Evolutionary conservation across 2,329 filamentous ascomycete genomes (phyloP).

Genomic region (Pleoardoris graminearum): DNA sequence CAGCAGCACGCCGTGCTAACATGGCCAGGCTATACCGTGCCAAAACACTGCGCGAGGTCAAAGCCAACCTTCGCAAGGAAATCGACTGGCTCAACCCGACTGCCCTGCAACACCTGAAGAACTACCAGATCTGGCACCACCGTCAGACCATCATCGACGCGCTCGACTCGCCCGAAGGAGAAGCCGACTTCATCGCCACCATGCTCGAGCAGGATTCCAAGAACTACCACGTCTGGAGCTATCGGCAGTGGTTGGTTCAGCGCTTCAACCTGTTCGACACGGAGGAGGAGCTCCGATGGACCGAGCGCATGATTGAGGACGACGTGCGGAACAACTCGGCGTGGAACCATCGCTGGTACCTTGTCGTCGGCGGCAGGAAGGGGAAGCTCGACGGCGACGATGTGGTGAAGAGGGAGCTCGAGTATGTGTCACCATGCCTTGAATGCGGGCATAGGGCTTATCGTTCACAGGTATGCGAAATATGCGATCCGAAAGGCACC

Average conservation of each 20-base stretch:
- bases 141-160: slow-evolving; percentile 61
- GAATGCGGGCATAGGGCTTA: slow-evolving; percentile 18
- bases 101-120: slow-evolving; percentile 84
- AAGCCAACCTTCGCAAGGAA: slow-evolving; percentile 69
- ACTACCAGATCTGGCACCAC: slow-evolving; percentile 95
- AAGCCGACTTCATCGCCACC: slow-evolving; percentile 72
- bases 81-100: slow-evolving; percentile 84
- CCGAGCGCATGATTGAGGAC: slow-evolving; percentile 71
- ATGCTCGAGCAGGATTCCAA: slow-evolving; percentile 90
- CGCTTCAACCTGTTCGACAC: slow-evolving; percentile 58
- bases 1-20: slow-evolving; percentile 16
- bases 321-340: slow-evolving; percentile 96
- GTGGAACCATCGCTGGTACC: slow-evolving; percentile 95
- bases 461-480: slow-evolving; percentile 57
- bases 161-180: slow-evolving; percentile 63
- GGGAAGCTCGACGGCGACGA: slow-evolving; percentile 51
- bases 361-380: slow-evolving; percentile 70
- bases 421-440: slow-evolving; percentile 50
- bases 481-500: slow-evolving; percentile 76
- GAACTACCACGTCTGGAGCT: slow-evolving; percentile 99
- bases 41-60: slow-evolving; percentile 70
- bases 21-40: slow-evolving; percentile 77
- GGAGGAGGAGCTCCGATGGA: slow-evolving; percentile 68
- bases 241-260: slow-evolving; percentile 78
- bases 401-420: slow-evolving; percentile 73